These are phyloP conservation scores for Aristolochia californica DNA, from an alignment of 164 flowering plant genomes.

Conservation along the genomic window DNA sequence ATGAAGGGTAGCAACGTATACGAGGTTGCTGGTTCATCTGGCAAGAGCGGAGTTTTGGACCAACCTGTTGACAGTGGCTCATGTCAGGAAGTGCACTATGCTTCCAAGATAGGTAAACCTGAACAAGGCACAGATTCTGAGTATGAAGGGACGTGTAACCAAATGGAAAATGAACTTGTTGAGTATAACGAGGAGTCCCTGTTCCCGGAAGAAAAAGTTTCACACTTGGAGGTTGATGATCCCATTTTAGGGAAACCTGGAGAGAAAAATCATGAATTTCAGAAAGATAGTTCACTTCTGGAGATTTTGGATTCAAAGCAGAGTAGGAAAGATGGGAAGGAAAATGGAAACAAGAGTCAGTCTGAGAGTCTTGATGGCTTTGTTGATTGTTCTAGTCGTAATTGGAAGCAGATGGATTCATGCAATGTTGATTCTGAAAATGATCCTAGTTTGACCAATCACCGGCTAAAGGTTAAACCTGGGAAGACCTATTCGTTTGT, in stretches of 20 bases:
- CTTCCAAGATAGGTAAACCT: conserved; percentile 11
- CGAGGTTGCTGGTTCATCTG: conserved; percentile 20
- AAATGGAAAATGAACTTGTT: background rate
- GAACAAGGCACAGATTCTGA: conserved; percentile 3
- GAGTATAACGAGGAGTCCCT: conserved; percentile 15
- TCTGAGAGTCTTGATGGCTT: too few species aligned
- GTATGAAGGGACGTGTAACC: background rate
- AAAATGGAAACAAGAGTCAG: conserved; percentile 3
- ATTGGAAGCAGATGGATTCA: conserved; percentile 3
- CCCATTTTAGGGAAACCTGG: conserved; percentile 8
- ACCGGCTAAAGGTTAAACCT: too few species aligned
- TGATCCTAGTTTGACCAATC: too few species aligned
- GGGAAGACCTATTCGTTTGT: too few species aligned
- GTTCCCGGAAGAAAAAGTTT: conserved; percentile 34
- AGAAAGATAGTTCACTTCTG: conserved; percentile 37
- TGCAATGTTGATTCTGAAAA: conserved; percentile 2
- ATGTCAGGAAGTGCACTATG: conserved; percentile 75
- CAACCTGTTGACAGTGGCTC: background rate
- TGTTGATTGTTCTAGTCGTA: conserved; percentile 7
- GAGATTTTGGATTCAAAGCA: conserved; percentile 65
- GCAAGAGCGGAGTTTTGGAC: conserved; percentile 28
- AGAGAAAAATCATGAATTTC: conserved; percentile 10
- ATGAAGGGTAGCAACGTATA: conserved; percentile 15
- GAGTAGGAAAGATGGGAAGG: conserved; percentile 23
- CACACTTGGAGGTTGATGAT: conserved; percentile 43